These are phyloP conservation scores for Beta macrorhiza DNA, from an alignment of 179 eudicot species.

Conservation along the genomic window DNA sequence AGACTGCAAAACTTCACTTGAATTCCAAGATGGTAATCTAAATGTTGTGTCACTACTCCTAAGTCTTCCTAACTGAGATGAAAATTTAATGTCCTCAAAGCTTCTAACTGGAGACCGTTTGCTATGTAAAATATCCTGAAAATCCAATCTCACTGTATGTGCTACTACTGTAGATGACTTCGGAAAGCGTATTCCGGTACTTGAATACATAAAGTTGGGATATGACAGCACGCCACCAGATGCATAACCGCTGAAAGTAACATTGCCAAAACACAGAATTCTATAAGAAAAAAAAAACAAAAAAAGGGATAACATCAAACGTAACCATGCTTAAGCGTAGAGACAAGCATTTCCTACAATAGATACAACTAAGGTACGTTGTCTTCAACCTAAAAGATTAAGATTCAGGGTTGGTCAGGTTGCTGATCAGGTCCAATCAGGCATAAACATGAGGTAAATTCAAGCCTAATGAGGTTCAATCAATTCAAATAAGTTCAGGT, in stretches of 20 bases:
- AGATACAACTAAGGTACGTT: background rate
- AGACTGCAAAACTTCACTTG: constrained; percentile 50
- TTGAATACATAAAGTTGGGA: constrained; percentile 31
- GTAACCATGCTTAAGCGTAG: constrained; percentile 2
- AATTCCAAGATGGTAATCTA: constrained; percentile 33
- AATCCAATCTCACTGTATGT: constrained; percentile 35
- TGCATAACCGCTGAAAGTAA: constrained; percentile 38
- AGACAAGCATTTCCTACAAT: background rate
- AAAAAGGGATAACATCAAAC: background rate
- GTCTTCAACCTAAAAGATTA: too few species aligned
- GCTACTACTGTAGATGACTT: constrained; percentile 37
- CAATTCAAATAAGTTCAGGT: too few species aligned
- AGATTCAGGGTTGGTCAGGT: too few species aligned
- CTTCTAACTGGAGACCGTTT: constrained; percentile 33
- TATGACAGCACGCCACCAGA: constrained; percentile 29
- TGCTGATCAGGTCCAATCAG: too few species aligned
- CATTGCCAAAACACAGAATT: constrained; percentile 28
- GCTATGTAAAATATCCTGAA: constrained; percentile 36
- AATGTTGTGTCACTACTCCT: constrained; percentile 37
- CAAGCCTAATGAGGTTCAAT: too few species aligned
- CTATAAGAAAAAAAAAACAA: constrained; percentile 20
- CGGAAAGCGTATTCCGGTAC: constrained; percentile 35
- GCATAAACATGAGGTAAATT: too few species aligned
- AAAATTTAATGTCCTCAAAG: constrained; percentile 34
- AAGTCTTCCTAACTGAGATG: constrained; percentile 36